These are phyloP conservation scores for Russula sp. DNA, from an alignment of 768 basidiomycete species.

Conservation along the genomic window DNA sequence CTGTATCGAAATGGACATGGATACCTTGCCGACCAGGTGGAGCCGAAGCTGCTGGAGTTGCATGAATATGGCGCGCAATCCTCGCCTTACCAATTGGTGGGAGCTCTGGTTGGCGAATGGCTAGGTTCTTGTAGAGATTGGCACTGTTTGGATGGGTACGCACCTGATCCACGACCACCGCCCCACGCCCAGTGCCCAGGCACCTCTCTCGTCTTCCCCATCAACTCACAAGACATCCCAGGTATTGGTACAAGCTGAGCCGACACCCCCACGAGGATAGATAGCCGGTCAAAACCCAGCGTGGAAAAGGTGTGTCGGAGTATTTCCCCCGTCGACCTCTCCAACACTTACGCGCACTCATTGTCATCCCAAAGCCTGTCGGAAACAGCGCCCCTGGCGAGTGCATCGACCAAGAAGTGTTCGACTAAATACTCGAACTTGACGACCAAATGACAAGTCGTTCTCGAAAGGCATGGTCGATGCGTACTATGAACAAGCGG, in stretches of 20 bases:
- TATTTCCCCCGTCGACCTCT: not conserved
- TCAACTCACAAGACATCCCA: constrained; percentile 4
- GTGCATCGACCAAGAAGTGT: constrained; percentile 73
- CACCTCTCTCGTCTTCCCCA: constrained; percentile 1
- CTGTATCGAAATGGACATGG: too few species aligned
- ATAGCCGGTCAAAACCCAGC: not conserved
- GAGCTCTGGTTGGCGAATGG: too few species aligned
- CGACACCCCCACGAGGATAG: not conserved
- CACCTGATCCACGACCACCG: not conserved
- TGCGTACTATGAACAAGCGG: constrained; percentile 79
- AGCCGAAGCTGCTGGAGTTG: too few species aligned
- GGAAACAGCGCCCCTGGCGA: constrained; percentile 15
- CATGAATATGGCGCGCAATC: too few species aligned
- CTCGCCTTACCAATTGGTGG: too few species aligned
- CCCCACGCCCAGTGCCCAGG: not conserved
- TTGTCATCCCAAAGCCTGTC: not conserved
- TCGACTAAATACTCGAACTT: constrained; percentile 84
- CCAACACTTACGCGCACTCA: not conserved
- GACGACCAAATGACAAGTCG: constrained; percentile 80
- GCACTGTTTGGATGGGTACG: not conserved
- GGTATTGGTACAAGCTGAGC: not conserved
- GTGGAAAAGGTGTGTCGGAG: constrained; percentile 6
- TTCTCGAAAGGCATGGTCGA: constrained; percentile 76
- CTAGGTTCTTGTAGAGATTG: too few species aligned
- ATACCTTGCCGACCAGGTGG: too few species aligned